phyloP scores from a whole-genome alignment of 2,329 filamentous ascomycete genomes.

The Cordyceps cateniannulata region DNA sequence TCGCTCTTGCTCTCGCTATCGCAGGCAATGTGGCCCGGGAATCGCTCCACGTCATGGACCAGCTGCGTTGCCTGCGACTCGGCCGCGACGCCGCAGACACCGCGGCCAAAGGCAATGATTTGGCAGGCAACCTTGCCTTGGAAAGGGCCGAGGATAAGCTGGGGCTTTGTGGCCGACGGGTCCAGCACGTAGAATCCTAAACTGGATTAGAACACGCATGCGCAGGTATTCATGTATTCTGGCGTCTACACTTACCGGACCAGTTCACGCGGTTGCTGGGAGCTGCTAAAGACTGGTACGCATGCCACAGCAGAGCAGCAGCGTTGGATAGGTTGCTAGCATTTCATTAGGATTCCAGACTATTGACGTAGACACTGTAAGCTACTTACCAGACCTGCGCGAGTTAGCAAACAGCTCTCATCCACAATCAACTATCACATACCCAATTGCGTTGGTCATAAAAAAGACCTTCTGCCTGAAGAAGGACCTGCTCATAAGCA shows the following conservation, averaged over 20 bases:
- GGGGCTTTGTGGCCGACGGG: constrained; percentile 33
- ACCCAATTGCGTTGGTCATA: constrained; percentile 77
- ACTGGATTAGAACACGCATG: neutral
- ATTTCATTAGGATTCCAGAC: neutral
- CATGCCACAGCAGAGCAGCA: constrained; percentile 72
- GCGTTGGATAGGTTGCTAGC: constrained; percentile 69
- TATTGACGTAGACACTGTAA: neutral
- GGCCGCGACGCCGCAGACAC: constrained; percentile 71
- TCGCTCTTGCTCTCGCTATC: constrained; percentile 71
- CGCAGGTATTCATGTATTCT: neutral
- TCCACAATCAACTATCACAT: constrained; percentile 19
- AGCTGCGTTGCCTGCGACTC: constrained; percentile 55
- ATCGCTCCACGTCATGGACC: constrained; percentile 62
- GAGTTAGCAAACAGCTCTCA: neutral
- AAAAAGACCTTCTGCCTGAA: constrained; percentile 63
- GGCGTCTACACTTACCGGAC: constrained; percentile 48
- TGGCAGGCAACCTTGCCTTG: constrained; percentile 78
- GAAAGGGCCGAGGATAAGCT: constrained; percentile 72
- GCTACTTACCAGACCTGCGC: constrained; percentile 19
- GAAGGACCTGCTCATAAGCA: constrained; percentile 66
- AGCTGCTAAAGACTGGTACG: constrained; percentile 62
- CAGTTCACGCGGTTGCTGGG: constrained; percentile 69
- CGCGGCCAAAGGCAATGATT: constrained; percentile 63
- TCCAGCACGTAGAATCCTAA: constrained; percentile 69
- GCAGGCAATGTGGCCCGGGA: constrained; percentile 77